Base-by-base conservation (phyloP, 306 rosid genomes). In the Cicer cuneatum region DNA sequence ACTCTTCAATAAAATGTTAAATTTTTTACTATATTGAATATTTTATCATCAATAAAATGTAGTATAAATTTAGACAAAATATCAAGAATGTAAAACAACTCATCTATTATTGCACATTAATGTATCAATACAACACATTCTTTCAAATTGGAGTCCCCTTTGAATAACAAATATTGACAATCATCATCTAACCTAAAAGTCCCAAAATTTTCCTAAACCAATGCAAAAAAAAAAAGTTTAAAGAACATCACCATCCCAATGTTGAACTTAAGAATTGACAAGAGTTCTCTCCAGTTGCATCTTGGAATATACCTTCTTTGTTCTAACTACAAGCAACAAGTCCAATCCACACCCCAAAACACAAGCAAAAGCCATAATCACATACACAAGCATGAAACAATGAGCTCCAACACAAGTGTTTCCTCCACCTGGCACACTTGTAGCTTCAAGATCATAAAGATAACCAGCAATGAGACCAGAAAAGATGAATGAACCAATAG, bases 391-490 rank as follows among this genome's bases (percentile, higher is more conserved):
- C 83, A 57, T 78, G 54, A 33, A 82, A 62, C 83, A 82, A 40
- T 82, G 74, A 49, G 80, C 10, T 14, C 86, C 86, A 45, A 61
- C 21, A 49, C 86, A 82, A 43, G 80, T 73, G 65, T 78, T 82
- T 7, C 80, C 86, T 2, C 76, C 82, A 9, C 80, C 80, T 11
- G 72, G 61, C 10, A 67, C 51, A 40, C 60, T 82, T 5, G 86
- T 53, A 6, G 86, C 82, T 68, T 82, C 73, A 13, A 49, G 21
- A 68, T 82, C 86, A 73, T 73, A 82, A 8, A 78, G 69, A 52
- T 66, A 76, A 7, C 86, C 83, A 43, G 83, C 86, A 68, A 82
- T 45, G 12, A 82, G 80, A 45, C 83, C 77, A 52, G 86, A 82
- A 54, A 82, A 82, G 6, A 82, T 3, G 83, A 83, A 78, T 5